These are phyloP conservation scores for Pulveroboletus sp. DNA, from an alignment of 768 basidiomycete genomes.

Conservation along the genomic window DNA sequence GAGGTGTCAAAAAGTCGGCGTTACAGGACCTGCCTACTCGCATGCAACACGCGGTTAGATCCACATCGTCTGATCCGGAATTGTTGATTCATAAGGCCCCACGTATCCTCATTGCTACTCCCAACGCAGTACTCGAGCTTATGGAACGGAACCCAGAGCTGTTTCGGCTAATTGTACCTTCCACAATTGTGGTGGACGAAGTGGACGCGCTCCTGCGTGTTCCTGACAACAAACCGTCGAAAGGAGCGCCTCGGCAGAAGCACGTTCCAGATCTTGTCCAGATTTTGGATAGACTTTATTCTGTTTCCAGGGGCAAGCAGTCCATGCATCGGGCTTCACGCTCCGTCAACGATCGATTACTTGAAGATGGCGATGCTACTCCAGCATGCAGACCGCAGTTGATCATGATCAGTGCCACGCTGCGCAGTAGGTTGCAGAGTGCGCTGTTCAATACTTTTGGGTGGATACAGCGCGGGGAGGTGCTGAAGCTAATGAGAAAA, in stretches of 20 bases:
- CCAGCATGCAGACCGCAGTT: conserved; percentile 48
- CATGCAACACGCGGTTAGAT: conserved; percentile 29
- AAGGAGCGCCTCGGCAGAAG: conserved; percentile 35
- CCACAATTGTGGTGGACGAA: conserved; percentile 69
- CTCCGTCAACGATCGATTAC: conserved; percentile 4
- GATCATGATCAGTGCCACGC: conserved; percentile 67
- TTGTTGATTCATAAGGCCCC: conserved; percentile 45
- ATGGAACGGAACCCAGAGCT: conserved; percentile 40
- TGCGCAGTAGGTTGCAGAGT: conserved; percentile 43
- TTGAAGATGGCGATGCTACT: conserved; percentile 4
- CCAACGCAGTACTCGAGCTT: conserved; percentile 61
- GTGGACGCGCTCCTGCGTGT: conserved; percentile 66
- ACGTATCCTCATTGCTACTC: conserved; percentile 68
- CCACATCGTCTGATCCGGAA: conserved; percentile 31
- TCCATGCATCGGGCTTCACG: background rate
- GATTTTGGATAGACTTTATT: conserved; percentile 57
- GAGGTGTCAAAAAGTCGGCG: conserved; percentile 37
- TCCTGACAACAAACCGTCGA: conserved; percentile 36
- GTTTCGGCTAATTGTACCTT: conserved; percentile 45
- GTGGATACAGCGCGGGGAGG: conserved; percentile 49
- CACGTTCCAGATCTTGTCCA: conserved; percentile 60
- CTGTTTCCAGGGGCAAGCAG: conserved; percentile 24
- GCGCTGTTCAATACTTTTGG: conserved; percentile 50
- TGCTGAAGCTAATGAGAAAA: conserved; percentile 27
- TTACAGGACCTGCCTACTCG: conserved; percentile 19